Evolutionary conservation across 2,329 filamentous ascomycete species (phyloP).

Genomic region (Nannizziopsis arthrosporioides): DNA sequence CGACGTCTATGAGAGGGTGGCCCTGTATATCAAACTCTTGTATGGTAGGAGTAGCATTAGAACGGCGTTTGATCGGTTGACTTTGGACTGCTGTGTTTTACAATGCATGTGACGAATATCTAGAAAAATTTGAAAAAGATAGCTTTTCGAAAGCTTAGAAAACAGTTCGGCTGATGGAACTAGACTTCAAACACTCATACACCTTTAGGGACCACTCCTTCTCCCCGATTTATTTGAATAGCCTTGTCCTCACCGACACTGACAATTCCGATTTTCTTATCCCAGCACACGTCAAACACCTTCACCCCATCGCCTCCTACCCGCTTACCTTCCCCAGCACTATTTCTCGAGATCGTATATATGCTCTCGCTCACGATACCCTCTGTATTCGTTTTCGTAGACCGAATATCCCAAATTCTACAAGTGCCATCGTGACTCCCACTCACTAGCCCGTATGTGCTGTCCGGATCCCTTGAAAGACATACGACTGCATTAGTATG

Average conservation of each 20-base stretch:
- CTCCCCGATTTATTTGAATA: constrained; percentile 76
- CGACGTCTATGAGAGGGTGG: constrained; percentile 30
- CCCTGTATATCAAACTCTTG: constrained; percentile 5
- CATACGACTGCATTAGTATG: constrained; percentile 63
- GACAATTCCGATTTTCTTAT: constrained; percentile 73
- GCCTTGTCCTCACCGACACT: constrained; percentile 87
- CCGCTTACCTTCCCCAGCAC: constrained; percentile 49
- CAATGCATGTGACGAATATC: not conserved
- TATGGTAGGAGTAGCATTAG: constrained; percentile 1
- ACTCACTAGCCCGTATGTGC: constrained; percentile 71
- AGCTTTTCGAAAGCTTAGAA: not conserved
- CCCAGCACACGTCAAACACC: constrained; percentile 82
- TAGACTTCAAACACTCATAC: constrained; percentile 15
- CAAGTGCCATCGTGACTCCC: constrained; percentile 89
- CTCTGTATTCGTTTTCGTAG: constrained; percentile 48
- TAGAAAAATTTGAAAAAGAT: not conserved
- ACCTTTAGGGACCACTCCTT: constrained; percentile 34
- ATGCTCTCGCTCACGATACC: constrained; percentile 57
- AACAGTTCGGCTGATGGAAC: not conserved
- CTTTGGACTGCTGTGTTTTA: constrained; percentile 1
- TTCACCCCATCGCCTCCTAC: constrained; percentile 74
- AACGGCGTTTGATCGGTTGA: constrained; percentile 4
- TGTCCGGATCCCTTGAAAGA: constrained; percentile 51
- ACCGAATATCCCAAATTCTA: constrained; percentile 81
- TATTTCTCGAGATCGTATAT: constrained; percentile 69